A percentile compares a stretch with the other conserved stretches of the same genome.
These are phyloP conservation scores for Anastatica hierochuntica DNA, from an alignment of 345 rosid genomes.

Conservation along the genomic window DNA sequence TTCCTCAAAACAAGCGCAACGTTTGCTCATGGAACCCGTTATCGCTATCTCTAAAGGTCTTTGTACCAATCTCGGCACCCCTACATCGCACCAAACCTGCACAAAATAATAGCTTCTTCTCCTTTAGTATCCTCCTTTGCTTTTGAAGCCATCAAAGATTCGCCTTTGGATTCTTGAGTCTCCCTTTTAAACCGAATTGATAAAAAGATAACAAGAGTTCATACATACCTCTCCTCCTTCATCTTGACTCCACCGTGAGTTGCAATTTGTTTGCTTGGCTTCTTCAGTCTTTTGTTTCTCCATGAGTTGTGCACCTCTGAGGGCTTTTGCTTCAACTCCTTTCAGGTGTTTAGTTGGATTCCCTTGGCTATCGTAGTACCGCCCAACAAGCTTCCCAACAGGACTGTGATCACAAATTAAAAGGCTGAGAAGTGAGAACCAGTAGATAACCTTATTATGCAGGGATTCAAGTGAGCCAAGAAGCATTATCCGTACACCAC, in stretches of 20 bases:
- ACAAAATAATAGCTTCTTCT: neutral
- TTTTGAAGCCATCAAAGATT: neutral
- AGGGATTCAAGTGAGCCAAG: neutral
- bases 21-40: slow-evolving; percentile 82
- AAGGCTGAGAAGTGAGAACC: neutral
- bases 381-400: slow-evolving; percentile 76
- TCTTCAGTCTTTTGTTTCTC: slow-evolving; percentile 87
- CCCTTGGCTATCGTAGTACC: slow-evolving; percentile 29
- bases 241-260: slow-evolving; percentile 87
- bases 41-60: slow-evolving; percentile 86
- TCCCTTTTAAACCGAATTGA: neutral
- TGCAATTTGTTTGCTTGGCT: slow-evolving; percentile 80
- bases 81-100: slow-evolving; percentile 93
- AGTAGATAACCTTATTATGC: neutral
- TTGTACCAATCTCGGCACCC: slow-evolving; percentile 79
- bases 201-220: neutral
- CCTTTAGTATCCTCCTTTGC: slow-evolving; percentile 2
- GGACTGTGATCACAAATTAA: slow-evolving; percentile 37
- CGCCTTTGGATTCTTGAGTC: too few species aligned
- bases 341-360: slow-evolving; percentile 76
- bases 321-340: slow-evolving; percentile 92
- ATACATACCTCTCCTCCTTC: slow-evolving; percentile 73
- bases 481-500: neutral
- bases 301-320: slow-evolving; percentile 78
- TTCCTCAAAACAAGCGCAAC: slow-evolving; percentile 77